Evolutionary conservation across 768 basidiomycete species (phyloP).

Genomic region (Aureoboletus auriporus): DNA sequence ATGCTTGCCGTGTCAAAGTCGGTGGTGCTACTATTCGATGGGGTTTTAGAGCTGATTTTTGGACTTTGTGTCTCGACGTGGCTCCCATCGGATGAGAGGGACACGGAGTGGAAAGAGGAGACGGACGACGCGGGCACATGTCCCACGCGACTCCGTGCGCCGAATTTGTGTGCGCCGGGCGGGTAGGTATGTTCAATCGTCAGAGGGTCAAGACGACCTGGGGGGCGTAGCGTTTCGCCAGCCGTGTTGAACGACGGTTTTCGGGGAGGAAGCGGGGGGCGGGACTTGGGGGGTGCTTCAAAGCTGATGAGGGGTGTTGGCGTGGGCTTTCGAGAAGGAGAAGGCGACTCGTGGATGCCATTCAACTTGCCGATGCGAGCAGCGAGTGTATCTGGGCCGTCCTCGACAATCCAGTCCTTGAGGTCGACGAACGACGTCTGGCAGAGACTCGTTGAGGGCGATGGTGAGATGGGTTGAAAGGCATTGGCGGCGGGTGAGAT

Average conservation of each 20-base stretch:
- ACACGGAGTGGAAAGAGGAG: constrained; percentile 82
- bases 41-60: constrained; percentile 29
- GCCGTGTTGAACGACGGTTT: constrained; percentile 50
- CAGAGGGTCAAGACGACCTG: constrained; percentile 43
- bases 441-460: constrained; percentile 40
- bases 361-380: constrained; percentile 13
- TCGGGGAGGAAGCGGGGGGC: constrained; percentile 65
- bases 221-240: constrained; percentile 23
- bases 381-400: constrained; percentile 36
- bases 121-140: constrained; percentile 68
- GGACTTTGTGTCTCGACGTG: constrained; percentile 18
- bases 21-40: constrained; percentile 30
- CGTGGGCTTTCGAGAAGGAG: constrained; percentile 16
- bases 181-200: constrained; percentile 61
- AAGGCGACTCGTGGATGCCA: constrained; percentile 17
- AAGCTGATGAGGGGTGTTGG: constrained; percentile 51
- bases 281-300: constrained; percentile 44
- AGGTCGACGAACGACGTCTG: constrained; percentile 68
- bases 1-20: constrained; percentile 55
- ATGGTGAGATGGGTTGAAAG: constrained; percentile 47
- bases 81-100: constrained; percentile 62
- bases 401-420: constrained; percentile 70
- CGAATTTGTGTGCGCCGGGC: constrained; percentile 33
- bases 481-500: constrained; percentile 44
- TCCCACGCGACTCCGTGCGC: constrained; percentile 28